A percentile compares a stretch with the other conserved stretches of the same genome.
phyloP scores from a whole-genome alignment of 202 grass and related monocot species.

The Cymbopogon flexuosus region DNA sequence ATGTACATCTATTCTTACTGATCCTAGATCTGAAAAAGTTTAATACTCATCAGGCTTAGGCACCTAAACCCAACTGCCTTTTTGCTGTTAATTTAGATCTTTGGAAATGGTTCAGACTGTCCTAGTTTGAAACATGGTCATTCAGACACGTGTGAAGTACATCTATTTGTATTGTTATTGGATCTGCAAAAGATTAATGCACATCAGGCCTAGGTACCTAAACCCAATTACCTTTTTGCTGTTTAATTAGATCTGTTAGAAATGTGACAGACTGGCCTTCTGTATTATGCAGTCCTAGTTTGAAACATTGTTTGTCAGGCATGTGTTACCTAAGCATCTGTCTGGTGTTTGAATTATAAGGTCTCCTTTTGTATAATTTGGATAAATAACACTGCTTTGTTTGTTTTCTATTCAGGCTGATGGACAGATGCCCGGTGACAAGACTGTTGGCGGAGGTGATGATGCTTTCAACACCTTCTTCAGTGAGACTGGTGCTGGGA shows the following conservation, averaged over 20 bases:
- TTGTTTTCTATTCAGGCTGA: conserved; percentile 40
- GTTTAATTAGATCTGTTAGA: not conserved
- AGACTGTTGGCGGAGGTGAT: conserved; percentile 74
- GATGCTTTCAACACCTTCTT: conserved; percentile 99
- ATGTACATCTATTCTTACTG: not conserved
- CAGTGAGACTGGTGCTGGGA: conserved; percentile 89
- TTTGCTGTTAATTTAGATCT: too few species aligned
- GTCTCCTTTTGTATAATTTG: not conserved
- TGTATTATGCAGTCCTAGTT: not conserved
- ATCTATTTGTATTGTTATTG: not conserved
- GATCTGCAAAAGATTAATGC: not conserved
- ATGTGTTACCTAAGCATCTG: not conserved
- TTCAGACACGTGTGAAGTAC: not conserved
- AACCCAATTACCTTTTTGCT: not conserved
- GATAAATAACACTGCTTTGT: not conserved
- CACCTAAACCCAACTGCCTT: too few species aligned
- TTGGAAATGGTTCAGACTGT: too few species aligned
- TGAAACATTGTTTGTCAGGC: not conserved
- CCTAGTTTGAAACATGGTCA: too few species aligned
- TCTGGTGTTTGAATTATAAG: not conserved
- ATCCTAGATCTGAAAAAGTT: too few species aligned
- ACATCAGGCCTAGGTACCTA: not conserved
- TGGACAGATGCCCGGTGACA: conserved; percentile 90
- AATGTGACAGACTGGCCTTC: not conserved
- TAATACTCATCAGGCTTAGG: too few species aligned